Percentiles rank a stretch among this genome's conserved stretches.
Evolutionary conservation across 2,329 filamentous ascomycete species (phyloP).

Genomic region (Fusarium equiseti): DNA sequence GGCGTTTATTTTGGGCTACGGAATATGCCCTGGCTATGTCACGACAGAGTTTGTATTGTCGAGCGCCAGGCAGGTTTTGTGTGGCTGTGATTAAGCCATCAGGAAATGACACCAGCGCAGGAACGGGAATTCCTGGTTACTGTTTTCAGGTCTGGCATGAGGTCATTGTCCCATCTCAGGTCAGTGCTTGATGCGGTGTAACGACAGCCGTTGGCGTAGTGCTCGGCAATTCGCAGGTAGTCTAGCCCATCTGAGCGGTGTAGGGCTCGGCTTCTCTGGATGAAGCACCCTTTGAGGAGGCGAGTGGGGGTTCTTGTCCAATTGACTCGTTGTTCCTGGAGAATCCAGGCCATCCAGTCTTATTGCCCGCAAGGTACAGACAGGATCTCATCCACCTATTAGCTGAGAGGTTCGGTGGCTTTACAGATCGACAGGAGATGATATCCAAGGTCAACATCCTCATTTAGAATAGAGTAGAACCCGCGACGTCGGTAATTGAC

Average conservation of each 20-base stretch:
- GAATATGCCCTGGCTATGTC: slow-evolving; percentile 71
- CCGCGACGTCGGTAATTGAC: not conserved
- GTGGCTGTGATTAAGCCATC: not conserved
- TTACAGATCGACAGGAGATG: not conserved
- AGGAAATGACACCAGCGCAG: not conserved
- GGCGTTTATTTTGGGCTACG: slow-evolving; percentile 4
- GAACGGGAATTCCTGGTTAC: not conserved
- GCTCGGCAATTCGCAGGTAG: not conserved
- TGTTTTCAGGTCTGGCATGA: not conserved
- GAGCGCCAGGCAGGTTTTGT: slow-evolving; percentile 71
- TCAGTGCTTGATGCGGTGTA: slow-evolving; percentile 1
- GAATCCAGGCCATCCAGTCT: too few relatives aligned
- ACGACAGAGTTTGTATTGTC: slow-evolving; percentile 77
- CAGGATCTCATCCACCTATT: too few relatives aligned
- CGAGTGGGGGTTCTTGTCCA: too few relatives aligned
- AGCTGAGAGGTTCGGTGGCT: too few relatives aligned
- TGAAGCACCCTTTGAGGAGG: too few relatives aligned
- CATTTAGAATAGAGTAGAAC: not conserved
- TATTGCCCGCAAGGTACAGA: too few relatives aligned
- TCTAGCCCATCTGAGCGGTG: slow-evolving; percentile 55
- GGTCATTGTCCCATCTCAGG: slow-evolving; percentile 7
- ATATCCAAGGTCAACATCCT: not conserved
- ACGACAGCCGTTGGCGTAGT: slow-evolving; percentile 6
- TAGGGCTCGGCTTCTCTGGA: slow-evolving; percentile 54
- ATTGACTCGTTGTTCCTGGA: too few relatives aligned